phyloP scores from a whole-genome alignment of 2,329 filamentous ascomycete species.

The Simplicillium sp. region DNA sequence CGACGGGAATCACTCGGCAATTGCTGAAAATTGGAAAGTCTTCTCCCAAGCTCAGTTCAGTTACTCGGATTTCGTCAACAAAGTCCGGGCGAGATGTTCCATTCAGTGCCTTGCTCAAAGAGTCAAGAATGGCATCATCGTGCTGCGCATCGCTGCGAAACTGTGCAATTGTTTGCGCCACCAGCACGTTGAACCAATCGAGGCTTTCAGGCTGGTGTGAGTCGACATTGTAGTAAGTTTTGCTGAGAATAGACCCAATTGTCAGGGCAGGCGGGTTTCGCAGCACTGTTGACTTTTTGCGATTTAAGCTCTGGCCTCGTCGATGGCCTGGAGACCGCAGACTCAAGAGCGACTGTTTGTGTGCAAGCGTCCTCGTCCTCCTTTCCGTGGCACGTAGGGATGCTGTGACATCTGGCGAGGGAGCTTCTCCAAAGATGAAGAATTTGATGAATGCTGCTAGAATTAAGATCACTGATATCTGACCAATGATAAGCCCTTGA shows the following conservation, averaged over 20 bases:
- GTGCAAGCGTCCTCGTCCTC: conserved; percentile 62
- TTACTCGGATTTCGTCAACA: conserved; percentile 86
- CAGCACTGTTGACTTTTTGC: conserved; percentile 63
- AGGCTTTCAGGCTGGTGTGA: conserved; percentile 93
- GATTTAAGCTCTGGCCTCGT: conserved; percentile 38
- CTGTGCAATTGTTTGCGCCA: conserved; percentile 94
- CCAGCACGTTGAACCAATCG: conserved; percentile 98
- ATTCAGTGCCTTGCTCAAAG: conserved; percentile 78
- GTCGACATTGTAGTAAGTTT: conserved; percentile 95
- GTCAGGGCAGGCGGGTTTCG: conserved; percentile 67
- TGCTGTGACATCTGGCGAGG: conserved; percentile 72
- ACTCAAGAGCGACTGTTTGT: conserved; percentile 64
- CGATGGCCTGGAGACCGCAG: conserved; percentile 37
- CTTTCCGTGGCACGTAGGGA: conserved; percentile 66
- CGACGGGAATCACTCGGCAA: conserved; percentile 86
- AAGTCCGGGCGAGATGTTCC: conserved; percentile 82
- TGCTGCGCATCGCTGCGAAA: conserved; percentile 87
- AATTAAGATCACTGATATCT: conserved; percentile 83
- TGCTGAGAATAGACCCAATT: conserved; percentile 87
- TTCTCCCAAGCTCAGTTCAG: conserved; percentile 87
- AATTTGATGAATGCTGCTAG: conserved; percentile 97
- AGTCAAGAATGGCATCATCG: conserved; percentile 80
- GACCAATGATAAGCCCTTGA: conserved; percentile 85
- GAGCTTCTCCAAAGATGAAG: conserved; percentile 96
- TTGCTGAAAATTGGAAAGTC: conserved; percentile 99